A percentile compares a stretch with the other conserved stretches of the same genome.
These are phyloP conservation scores for Penicillium macrosclerotiorum DNA, from an alignment of 495 filamentous ascomycete species.

Conservation along the genomic window DNA sequence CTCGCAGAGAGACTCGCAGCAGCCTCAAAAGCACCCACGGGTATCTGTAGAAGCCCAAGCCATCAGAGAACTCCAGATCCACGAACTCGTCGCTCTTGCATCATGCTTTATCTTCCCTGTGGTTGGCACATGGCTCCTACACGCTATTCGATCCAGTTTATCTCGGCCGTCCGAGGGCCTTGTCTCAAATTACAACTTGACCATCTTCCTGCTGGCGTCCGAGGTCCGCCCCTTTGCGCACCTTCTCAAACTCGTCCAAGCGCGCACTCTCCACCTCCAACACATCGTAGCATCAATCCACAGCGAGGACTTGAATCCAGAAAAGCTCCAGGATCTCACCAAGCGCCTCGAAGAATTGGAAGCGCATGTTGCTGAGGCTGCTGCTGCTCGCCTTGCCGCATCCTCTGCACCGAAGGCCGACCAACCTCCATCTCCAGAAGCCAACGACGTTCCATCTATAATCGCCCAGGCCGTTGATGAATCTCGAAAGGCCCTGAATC, in stretches of 20 bases:
- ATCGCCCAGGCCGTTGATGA: conserved; percentile 55
- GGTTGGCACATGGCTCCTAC: conserved; percentile 74
- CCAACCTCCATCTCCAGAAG: conserved; percentile 13
- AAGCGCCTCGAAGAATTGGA: conserved; percentile 72
- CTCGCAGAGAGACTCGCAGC: neutral
- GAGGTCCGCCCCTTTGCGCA: conserved; percentile 81
- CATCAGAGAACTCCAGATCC: conserved; percentile 62
- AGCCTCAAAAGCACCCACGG: conserved; percentile 2
- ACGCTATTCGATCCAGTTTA: conserved; percentile 69
- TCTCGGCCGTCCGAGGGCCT: conserved; percentile 81
- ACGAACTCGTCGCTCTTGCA: conserved; percentile 71
- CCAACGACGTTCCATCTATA: conserved; percentile 26
- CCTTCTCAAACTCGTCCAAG: conserved; percentile 73
- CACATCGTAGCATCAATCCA: conserved; percentile 58
- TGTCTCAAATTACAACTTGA: conserved; percentile 88
- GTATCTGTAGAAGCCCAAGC: conserved; percentile 31
- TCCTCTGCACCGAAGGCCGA: conserved; percentile 5
- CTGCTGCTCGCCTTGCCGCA: conserved; percentile 23
- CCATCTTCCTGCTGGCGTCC: conserved; percentile 87
- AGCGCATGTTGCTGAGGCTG: conserved; percentile 48
- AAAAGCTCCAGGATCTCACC: conserved; percentile 55
- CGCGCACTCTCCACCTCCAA: conserved; percentile 81
- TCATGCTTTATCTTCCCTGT: conserved; percentile 79
- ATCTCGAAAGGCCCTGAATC: conserved; percentile 63
- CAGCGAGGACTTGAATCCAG: conserved; percentile 36